These are phyloP conservation scores for Neurospora sp. DNA, from an alignment of 495 filamentous ascomycete species.

Conservation along the genomic window DNA sequence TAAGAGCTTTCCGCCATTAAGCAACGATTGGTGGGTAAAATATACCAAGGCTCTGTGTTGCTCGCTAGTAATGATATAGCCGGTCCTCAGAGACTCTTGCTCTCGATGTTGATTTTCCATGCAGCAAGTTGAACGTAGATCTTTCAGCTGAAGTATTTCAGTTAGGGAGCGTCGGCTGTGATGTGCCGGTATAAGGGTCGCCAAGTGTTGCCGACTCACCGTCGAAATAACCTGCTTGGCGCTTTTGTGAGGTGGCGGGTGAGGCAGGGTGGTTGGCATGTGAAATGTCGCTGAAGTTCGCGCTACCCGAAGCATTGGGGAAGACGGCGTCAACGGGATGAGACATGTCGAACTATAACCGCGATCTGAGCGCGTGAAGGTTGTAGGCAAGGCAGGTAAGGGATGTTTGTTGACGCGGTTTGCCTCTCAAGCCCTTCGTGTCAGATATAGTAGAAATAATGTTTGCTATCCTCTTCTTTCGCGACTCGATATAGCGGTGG, in stretches of 20 bases:
- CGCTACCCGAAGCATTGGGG: background rate
- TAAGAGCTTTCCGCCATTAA: slow-evolving; percentile 38
- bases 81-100: background rate
- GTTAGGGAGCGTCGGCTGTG: background rate
- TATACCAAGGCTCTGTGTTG: background rate
- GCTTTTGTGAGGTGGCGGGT: background rate
- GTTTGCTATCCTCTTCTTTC: background rate
- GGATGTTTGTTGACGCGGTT: background rate
- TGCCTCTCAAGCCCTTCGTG: background rate
- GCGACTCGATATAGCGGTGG: background rate
- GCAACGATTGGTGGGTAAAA: background rate
- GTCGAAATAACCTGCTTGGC: background rate
- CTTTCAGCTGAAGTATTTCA: background rate
- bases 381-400: background rate
- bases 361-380: background rate
- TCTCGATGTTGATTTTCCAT: background rate
- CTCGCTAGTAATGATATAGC: background rate
- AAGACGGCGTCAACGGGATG: background rate
- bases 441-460: background rate
- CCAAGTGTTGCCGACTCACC: background rate
- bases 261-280: background rate
- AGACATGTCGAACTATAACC: background rate
- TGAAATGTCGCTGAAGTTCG: background rate
- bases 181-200: background rate
- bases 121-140: background rate